Conservation (phyloP, 2,329 filamentous ascomycete species). For the Trichoderma sp. region DNA sequence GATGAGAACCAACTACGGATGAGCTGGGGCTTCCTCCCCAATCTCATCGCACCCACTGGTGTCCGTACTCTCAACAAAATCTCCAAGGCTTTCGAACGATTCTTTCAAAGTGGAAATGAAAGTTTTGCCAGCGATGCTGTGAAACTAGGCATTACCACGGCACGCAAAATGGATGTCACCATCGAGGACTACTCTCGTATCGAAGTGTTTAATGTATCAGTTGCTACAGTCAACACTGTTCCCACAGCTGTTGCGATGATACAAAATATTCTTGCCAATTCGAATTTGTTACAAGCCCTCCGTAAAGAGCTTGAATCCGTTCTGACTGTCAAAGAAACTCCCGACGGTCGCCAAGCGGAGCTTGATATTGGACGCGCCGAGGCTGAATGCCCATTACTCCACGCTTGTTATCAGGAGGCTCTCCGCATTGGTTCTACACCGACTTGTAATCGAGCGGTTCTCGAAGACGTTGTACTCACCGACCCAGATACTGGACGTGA, state of each 20-base stretch:
- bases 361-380: neutral
- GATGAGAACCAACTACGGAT: conserved; percentile 4
- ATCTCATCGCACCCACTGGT: neutral
- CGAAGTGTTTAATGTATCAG: neutral
- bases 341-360: neutral
- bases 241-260: neutral
- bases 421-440: neutral
- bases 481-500: neutral
- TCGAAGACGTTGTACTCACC: conserved; percentile 1
- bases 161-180: neutral
- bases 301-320: neutral
- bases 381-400: neutral
- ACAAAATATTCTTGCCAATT: neutral
- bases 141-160: neutral
- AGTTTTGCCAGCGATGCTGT: neutral
- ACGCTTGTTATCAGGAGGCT: conserved; percentile 1
- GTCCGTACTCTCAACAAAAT: neutral
- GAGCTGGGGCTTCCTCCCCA: neutral
- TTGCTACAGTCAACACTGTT: conserved; percentile 4
- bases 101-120: neutral
- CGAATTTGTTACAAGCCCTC: neutral
- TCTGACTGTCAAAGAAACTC: neutral
- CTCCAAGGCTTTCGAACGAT: neutral
- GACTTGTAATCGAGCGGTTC: neutral
- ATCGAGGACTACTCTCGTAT: neutral